These are phyloP conservation scores for Exophiala viscosa DNA, from an alignment of 2,329 filamentous ascomycete genomes.

Conservation along the genomic window DNA sequence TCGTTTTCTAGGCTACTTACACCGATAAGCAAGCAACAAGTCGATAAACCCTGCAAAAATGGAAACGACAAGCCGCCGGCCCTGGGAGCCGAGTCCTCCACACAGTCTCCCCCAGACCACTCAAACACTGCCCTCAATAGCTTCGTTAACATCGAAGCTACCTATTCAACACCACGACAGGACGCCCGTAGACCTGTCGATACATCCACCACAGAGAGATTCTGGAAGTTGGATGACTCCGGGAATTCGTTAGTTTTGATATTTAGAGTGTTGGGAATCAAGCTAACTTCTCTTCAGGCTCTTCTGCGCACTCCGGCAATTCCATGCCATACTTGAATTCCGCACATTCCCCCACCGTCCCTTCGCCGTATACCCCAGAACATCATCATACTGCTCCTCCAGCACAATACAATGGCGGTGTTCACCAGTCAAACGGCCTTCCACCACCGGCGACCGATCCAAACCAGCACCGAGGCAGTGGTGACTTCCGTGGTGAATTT, in stretches of 20 bases:
- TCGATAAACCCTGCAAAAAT: constrained; percentile 29
- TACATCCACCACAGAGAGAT: constrained; percentile 51
- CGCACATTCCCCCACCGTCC: constrained; percentile 44
- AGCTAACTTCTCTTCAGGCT: constrained; percentile 35
- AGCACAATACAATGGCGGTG: constrained; percentile 38
- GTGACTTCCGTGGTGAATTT: constrained; percentile 30
- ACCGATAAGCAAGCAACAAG: constrained; percentile 14
- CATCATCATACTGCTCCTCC: constrained; percentile 36
- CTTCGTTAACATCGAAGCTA: constrained; percentile 46
- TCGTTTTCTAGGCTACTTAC: constrained; percentile 15
- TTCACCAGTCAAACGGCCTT: constrained; percentile 43
- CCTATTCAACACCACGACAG: constrained; percentile 37
- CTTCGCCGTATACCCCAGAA: constrained; percentile 41
- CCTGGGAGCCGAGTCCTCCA: constrained; percentile 43
- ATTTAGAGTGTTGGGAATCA: constrained; percentile 23
- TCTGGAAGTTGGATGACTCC: constrained; percentile 60
- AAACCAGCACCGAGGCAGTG: constrained; percentile 42
- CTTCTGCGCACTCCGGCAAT: constrained; percentile 47
- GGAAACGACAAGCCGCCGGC: constrained; percentile 41
- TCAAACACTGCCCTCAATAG: constrained; percentile 47
- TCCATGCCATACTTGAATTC: constrained; percentile 44
- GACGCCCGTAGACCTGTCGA: constrained; percentile 40
- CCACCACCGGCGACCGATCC: constrained; percentile 58
- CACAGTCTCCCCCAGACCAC: constrained; percentile 34
- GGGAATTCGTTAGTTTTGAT: constrained; percentile 49